Percentiles rank a stretch among this genome's conserved stretches.
Conservation (phyloP, 225 moss, liverwort and hornwort species). For the Polytrichum formosum region DNA sequence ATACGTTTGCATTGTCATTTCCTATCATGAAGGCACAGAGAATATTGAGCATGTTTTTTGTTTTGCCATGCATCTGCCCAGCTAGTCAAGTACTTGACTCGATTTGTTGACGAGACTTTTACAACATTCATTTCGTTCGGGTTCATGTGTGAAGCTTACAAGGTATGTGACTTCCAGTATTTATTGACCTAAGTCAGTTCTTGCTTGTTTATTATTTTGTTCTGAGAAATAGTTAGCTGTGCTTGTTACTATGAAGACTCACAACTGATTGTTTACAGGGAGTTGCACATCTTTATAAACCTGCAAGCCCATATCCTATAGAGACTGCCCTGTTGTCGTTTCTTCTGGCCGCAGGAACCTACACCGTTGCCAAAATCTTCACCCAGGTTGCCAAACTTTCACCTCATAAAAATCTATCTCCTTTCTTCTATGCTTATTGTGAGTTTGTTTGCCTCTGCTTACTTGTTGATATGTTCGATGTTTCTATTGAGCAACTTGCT, state of each 20-base stretch:
- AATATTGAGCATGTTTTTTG: background rate
- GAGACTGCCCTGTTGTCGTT: slow-evolving; percentile 63
- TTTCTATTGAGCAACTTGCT: no score
- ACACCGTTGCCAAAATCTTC: slow-evolving; percentile 46
- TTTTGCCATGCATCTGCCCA: slow-evolving; percentile 15
- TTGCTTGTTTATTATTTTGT: background rate
- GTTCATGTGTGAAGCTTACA: slow-evolving; percentile 75
- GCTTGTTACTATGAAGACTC: background rate
- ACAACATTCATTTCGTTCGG: slow-evolving; percentile 74
- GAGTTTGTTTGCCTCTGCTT: background rate
- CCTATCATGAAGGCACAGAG: no score
- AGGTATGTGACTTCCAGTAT: slow-evolving; percentile 32
- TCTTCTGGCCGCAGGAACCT: slow-evolving; percentile 61
- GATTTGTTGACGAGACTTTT: slow-evolving; percentile 77
- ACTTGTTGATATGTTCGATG: background rate
- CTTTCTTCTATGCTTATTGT: background rate
- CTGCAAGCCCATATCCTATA: slow-evolving; percentile 55
- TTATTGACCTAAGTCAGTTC: background rate
- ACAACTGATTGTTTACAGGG: slow-evolving; percentile 37
- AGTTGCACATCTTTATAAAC: slow-evolving; percentile 46
- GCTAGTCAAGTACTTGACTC: slow-evolving; percentile 59
- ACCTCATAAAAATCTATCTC: background rate
- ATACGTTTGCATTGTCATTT: no score
- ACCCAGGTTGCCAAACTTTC: slow-evolving; percentile 35
- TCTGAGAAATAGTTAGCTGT: no score